Evolutionary conservation across 2,329 filamentous ascomycete species (phyloP).

Genomic region (Colletotrichum paranaense): DNA sequence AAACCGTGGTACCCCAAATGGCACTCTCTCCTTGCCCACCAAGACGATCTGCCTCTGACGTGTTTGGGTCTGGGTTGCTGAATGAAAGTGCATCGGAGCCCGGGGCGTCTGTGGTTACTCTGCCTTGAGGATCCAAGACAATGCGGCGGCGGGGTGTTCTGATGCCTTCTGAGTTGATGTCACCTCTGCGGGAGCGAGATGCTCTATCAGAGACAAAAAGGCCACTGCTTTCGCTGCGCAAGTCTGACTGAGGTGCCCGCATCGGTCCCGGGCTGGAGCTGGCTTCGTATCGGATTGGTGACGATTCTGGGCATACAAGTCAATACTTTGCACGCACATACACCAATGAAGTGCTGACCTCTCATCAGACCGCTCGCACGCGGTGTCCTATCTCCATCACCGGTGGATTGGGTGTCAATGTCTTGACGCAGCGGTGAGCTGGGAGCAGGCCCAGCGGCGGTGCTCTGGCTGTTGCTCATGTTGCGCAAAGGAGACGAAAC

Average conservation of each 20-base stretch:
- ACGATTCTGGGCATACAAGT: slow-evolving; percentile 74
- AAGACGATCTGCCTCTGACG: slow-evolving; percentile 89
- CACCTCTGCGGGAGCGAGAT: slow-evolving; percentile 77
- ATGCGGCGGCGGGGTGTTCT: slow-evolving; percentile 67
- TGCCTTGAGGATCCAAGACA: slow-evolving; percentile 69
- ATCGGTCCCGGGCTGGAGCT: slow-evolving; percentile 85
- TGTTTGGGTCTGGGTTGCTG: slow-evolving; percentile 78
- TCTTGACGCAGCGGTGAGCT: slow-evolving; percentile 71
- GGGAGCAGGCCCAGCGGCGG: slow-evolving; percentile 53
- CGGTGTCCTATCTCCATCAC: slow-evolving; percentile 74
- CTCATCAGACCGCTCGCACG: slow-evolving; percentile 72
- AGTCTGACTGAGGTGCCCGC: slow-evolving; percentile 73
- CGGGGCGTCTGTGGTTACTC: slow-evolving; percentile 62
- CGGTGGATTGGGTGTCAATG: slow-evolving; percentile 64
- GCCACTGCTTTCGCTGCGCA: slow-evolving; percentile 85
- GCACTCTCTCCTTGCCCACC: slow-evolving; percentile 85
- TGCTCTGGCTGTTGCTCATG: slow-evolving; percentile 68
- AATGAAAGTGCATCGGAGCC: slow-evolving; percentile 72
- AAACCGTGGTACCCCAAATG: slow-evolving; percentile 98
- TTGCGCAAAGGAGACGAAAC: slow-evolving; percentile 67
- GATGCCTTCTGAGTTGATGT: slow-evolving; percentile 85
- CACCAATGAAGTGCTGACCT: slow-evolving; percentile 59
- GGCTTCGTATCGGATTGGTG: slow-evolving; percentile 89
- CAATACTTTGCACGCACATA: not conserved
- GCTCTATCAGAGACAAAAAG: slow-evolving; percentile 78